phyloP scores from a whole-genome alignment of 345 rosid species.

The Aegle marmelos region DNA sequence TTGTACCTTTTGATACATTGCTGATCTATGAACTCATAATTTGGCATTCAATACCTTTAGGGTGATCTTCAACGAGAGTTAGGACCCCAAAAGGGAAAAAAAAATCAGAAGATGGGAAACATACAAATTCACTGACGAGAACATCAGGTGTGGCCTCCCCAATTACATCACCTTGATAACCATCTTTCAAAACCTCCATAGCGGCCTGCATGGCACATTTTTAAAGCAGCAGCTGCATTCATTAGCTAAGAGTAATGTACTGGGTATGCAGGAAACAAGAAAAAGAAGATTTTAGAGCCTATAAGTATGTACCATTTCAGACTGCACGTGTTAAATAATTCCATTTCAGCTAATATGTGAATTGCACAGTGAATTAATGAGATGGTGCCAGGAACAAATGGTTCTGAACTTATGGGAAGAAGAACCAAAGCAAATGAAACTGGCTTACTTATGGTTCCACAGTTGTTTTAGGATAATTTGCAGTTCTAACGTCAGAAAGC shows the following conservation, averaged over 20 bases:
- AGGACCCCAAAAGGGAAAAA: not conserved
- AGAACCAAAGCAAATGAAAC: not conserved
- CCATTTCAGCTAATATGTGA: not conserved
- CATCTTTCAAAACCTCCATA: conserved; percentile 67
- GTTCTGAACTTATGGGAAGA: not conserved
- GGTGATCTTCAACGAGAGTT: not conserved
- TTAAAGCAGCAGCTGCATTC: conserved; percentile 3
- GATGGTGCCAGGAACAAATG: not conserved
- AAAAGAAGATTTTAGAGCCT: not conserved
- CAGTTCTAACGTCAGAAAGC: not conserved
- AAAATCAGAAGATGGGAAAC: conserved; percentile 30
- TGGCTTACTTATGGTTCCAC: not conserved
- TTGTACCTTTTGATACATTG: not conserved
- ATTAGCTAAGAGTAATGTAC: not conserved
- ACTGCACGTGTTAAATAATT: not conserved
- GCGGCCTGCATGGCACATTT: conserved; percentile 38
- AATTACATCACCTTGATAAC: conserved; percentile 75
- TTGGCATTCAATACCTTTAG: not conserved
- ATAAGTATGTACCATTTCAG: not conserved
- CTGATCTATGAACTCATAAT: not conserved
- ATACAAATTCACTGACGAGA: conserved; percentile 81
- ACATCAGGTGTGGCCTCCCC: conserved; percentile 92
- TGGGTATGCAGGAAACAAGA: not conserved
- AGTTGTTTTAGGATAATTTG: not conserved
- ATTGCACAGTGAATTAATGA: not conserved